These are phyloP conservation scores for Salix suchowensis DNA, from an alignment of 345 rosid genomes.

Conservation along the genomic window DNA sequence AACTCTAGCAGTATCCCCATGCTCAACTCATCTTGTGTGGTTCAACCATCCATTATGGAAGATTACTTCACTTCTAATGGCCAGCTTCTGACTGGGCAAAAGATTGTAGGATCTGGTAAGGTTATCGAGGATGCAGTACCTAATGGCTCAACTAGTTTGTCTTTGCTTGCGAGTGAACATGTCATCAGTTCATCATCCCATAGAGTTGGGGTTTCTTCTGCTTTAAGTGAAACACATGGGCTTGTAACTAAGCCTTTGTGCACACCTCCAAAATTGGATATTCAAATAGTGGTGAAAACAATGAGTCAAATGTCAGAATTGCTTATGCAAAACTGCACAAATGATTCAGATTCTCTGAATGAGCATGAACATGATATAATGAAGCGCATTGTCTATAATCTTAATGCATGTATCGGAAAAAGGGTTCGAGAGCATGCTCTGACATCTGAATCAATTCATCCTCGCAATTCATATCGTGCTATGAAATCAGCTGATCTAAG, in stretches of 20 bases:
- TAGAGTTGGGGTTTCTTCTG: constrained; percentile 16
- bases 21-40: constrained; percentile 8
- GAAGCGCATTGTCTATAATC: constrained; percentile 44
- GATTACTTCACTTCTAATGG: constrained; percentile 8
- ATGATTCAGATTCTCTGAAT: constrained; percentile 24
- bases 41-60: constrained; percentile 12
- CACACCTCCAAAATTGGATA: constrained; percentile 29
- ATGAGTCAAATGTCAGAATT: constrained; percentile 47
- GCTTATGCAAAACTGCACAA: constrained; percentile 41
- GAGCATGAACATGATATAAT: constrained; percentile 41
- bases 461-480: constrained; percentile 20
- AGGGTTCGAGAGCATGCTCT: constrained; percentile 24
- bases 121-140: background rate
- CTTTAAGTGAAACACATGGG: constrained; percentile 12
- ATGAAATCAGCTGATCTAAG: constrained; percentile 24
- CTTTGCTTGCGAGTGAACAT: constrained; percentile 11
- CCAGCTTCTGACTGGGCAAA: constrained; percentile 6
- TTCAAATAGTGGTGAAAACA: constrained; percentile 31
- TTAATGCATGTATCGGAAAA: constrained; percentile 31
- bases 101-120: background rate
- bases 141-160: constrained; percentile 17
- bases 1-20: constrained; percentile 1
- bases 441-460: constrained; percentile 14
- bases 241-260: constrained; percentile 22
- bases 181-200: constrained; percentile 18